Conservation (phyloP, 1,139 yeast genomes). For the Pneumocystis carinii region DNA sequence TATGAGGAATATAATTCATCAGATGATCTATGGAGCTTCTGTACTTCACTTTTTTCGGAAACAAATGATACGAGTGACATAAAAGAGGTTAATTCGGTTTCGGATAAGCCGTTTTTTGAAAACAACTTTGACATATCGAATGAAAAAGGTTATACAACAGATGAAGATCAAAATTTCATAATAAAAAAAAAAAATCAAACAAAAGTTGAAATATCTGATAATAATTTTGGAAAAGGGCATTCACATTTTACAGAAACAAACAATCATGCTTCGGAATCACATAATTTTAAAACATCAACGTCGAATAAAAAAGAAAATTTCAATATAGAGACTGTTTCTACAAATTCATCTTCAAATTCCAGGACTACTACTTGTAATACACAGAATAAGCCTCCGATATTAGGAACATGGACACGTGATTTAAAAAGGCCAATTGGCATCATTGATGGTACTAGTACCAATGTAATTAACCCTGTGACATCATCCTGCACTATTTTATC, state of each 20-base stretch:
- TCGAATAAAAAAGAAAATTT: background rate
- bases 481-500: background rate
- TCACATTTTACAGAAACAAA: background rate
- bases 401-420: constrained; percentile 11
- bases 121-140: background rate
- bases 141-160: background rate
- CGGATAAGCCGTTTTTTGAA: background rate
- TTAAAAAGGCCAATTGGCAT: constrained; percentile 7
- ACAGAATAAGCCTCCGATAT: constrained; percentile 8
- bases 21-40: background rate
- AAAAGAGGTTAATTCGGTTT: background rate
- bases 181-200: background rate
- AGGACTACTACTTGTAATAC: background rate
- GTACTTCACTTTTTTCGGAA: background rate
- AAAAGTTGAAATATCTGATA: background rate
- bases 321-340: background rate
- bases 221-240: background rate
- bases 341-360: background rate
- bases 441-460: constrained; percentile 5
- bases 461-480: background rate
- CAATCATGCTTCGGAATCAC: background rate
- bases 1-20: background rate
- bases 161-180: background rate
- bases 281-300: background rate
- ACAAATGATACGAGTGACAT: background rate